Base-by-base conservation (phyloP, 1,139 yeast species). In the Zygoascus sp. region DNA sequence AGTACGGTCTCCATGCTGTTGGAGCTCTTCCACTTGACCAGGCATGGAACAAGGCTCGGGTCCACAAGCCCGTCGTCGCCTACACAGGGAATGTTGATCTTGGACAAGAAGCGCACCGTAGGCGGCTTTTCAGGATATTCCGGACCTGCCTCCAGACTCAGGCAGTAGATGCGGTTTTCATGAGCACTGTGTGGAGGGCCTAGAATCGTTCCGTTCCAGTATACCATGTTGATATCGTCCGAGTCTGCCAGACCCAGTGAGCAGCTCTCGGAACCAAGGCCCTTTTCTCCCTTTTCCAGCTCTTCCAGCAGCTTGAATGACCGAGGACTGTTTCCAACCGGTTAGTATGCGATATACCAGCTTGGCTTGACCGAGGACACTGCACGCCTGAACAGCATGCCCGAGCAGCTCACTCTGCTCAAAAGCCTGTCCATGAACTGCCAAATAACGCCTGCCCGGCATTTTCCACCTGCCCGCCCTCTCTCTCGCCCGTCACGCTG, bases 111-210 rank as follows among this genome's bases (percentile, higher is more conserved):
- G 53, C 72, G 75, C 35, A 92, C 92, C 36, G 66, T 65, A 13
- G 98, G 98, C 1, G 98, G 97, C 57, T 76, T 67, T 52, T 86
- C 95, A 1, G 99, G 99, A 63, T 94, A 94, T 15, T 75, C 71
- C 11, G 80, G 81, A 23, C 90, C 97, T 63, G 97, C 92, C 52
- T 79, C 80, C 46, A 92, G 80, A 46, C 79, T 80, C 50, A 92
- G 73, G 23, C 89, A 83, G 67, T 92, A 92, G 54, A 92, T 94
- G 60, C 98, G 77, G 66, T 92, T 94, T 65, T 92, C 97, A 63
- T 90, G 97, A 23, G 79, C 77, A 42, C 95, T 83, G 60, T 90
- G 97, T 30, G 98, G 98, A 3, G 98, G 98, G 0, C 98, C 99
- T 55, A 92, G 73, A 44, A 90, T 89, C 25, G 97, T 90, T 2